Conservation (phyloP, 805 yeast genomes). For the Zygoascus bituminiphila region DNA sequence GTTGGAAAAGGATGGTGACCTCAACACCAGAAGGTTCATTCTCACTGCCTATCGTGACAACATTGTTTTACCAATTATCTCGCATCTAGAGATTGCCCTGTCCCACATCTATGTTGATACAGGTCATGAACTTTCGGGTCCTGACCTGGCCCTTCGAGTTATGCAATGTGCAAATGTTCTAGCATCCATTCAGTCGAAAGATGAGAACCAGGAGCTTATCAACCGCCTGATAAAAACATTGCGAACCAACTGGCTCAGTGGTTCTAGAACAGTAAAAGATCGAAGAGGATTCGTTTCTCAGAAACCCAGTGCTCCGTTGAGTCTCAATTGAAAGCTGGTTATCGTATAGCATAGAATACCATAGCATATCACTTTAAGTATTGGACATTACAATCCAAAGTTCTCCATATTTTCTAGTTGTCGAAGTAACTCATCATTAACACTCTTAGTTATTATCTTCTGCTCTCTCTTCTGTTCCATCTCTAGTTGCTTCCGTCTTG, state of each 20-base stretch:
- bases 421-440: slow-evolving; percentile 6
- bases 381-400: slow-evolving; percentile 5
- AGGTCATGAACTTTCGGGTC: slow-evolving; percentile 10
- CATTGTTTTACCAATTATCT: slow-evolving; percentile 27
- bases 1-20: slow-evolving; percentile 15
- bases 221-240: slow-evolving; percentile 38
- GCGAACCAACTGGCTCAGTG: slow-evolving; percentile 22
- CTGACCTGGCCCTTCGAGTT: slow-evolving; percentile 30
- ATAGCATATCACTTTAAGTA: too few species aligned
- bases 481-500: neutral
- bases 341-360: too few species aligned
- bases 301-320: neutral
- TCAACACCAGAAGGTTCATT: slow-evolving; percentile 24
- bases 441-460: slow-evolving; percentile 1
- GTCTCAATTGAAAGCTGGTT: neutral
- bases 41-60: slow-evolving; percentile 31
- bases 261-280: slow-evolving; percentile 24
- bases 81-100: slow-evolving; percentile 17
- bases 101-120: slow-evolving; percentile 7
- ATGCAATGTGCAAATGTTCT: slow-evolving; percentile 58
- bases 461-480: slow-evolving; percentile 4
- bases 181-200: slow-evolving; percentile 43
- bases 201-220: slow-evolving; percentile 50
- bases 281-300: slow-evolving; percentile 22
- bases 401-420: slow-evolving; percentile 15